Evolutionary conservation across 139 green algal genomes (phyloP).

Genomic region (Trebouxia sp.): DNA sequence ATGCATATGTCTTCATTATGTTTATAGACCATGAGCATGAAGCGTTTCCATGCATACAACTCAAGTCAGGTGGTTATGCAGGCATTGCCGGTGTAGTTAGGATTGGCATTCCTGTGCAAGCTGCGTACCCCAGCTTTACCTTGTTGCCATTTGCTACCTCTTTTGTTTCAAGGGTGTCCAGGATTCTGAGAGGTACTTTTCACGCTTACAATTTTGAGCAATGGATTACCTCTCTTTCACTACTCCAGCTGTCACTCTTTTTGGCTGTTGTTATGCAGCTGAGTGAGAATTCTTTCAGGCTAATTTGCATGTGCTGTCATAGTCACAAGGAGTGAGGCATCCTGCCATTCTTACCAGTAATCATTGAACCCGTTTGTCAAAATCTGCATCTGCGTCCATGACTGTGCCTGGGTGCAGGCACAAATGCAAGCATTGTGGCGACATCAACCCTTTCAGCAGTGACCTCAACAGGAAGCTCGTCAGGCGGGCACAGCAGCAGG

Average conservation of each 20-base stretch:
- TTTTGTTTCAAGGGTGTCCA: neutral
- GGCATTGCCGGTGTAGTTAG: neutral
- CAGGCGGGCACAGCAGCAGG: neutral
- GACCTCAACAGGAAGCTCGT: neutral
- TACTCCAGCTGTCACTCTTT: neutral
- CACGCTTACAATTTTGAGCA: neutral
- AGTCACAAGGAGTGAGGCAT: too few relatives aligned
- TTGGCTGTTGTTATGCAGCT: too few relatives aligned
- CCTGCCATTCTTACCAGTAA: too few relatives aligned
- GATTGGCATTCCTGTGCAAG: neutral
- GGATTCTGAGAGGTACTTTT: slow-evolving; percentile 12
- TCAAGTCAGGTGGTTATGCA: neutral
- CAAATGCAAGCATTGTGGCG: neutral
- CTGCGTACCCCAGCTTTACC: neutral
- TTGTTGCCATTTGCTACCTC: neutral
- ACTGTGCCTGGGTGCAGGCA: neutral
- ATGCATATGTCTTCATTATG: too few relatives aligned
- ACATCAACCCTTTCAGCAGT: neutral
- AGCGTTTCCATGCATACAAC: too few relatives aligned
- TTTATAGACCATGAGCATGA: too few relatives aligned
- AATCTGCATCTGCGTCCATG: too few relatives aligned
- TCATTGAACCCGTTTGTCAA: too few relatives aligned
- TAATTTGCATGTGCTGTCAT: too few relatives aligned
- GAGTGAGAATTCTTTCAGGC: too few relatives aligned
- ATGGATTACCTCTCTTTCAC: neutral